Percentiles rank a stretch among this genome's conserved stretches.
These are phyloP conservation scores for Pichia rugopelliculosa DNA, from an alignment of 805 yeast genomes.

Conservation along the genomic window DNA sequence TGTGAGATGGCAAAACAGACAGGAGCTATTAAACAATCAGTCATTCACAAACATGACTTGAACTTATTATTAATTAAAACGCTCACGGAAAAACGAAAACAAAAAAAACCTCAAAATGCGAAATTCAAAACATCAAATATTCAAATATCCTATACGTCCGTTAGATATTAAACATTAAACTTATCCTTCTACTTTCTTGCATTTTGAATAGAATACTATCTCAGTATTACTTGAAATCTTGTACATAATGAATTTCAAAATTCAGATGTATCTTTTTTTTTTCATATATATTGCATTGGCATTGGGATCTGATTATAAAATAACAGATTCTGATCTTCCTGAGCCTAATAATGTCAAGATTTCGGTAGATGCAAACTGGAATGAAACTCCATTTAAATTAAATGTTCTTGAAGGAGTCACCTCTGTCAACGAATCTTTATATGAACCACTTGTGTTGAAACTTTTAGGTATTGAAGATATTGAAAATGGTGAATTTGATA, in stretches of 20 bases:
- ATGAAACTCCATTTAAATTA: slow-evolving; percentile 33
- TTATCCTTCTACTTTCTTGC: not conserved
- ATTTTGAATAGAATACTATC: not conserved
- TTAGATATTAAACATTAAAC: too few species aligned
- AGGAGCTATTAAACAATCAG: too few species aligned
- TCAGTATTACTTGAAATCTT: not conserved
- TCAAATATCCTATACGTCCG: too few species aligned
- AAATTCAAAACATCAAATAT: not conserved
- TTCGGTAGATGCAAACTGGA: slow-evolving; percentile 34
- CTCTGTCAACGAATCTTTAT: slow-evolving; percentile 30
- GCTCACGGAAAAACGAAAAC: not conserved
- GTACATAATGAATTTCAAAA: not conserved
- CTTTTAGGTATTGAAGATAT: slow-evolving; percentile 21
- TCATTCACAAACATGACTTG: not conserved
- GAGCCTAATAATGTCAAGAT: slow-evolving; percentile 20
- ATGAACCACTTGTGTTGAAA: slow-evolving; percentile 27
- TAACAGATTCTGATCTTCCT: not conserved
- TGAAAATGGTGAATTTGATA: slow-evolving; percentile 10
- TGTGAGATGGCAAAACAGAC: too few species aligned
- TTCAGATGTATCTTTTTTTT: not conserved
- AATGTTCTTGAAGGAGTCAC: slow-evolving; percentile 36
- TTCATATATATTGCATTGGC: not conserved
- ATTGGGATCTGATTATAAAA: not conserved
- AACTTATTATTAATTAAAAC: not conserved
- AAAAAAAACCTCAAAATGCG: not conserved